A percentile compares a stretch with the other conserved stretches of the same genome.
Conservation (phyloP, 2,329 filamentous ascomycete genomes). For the Blastomyces silverae region DNA sequence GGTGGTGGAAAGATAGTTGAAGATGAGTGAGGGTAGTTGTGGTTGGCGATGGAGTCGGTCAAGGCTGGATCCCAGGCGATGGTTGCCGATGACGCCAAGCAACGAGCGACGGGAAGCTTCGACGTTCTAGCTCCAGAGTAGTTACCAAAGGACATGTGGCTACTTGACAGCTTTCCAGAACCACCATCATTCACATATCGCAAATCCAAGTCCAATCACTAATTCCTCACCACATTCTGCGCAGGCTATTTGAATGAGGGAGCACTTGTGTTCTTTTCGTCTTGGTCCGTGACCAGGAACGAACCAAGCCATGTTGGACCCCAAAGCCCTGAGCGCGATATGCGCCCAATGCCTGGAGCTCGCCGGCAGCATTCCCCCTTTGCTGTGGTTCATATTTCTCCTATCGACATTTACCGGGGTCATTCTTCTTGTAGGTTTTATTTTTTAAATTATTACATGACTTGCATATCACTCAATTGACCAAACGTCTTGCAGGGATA, state of each 20-base stretch:
- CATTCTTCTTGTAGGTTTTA: slow-evolving; percentile 32
- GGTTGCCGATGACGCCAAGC: neutral
- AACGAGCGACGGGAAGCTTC: neutral
- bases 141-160: neutral
- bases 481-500: slow-evolving; percentile 49
- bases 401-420: slow-evolving; percentile 30
- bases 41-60: neutral
- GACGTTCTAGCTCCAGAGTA: neutral
- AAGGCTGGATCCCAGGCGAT: neutral
- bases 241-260: slow-evolving; percentile 7
- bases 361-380: slow-evolving; percentile 27
- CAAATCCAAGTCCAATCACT: neutral
- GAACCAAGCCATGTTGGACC: slow-evolving; percentile 11
- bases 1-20: neutral
- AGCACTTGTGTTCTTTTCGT: slow-evolving; percentile 7
- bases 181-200: neutral
- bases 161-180: neutral
- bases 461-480: slow-evolving; percentile 13
- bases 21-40: neutral
- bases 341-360: slow-evolving; percentile 32
- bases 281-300: slow-evolving; percentile 13
- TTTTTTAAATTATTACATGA: neutral
- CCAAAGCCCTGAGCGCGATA: slow-evolving; percentile 19
- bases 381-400: slow-evolving; percentile 28
- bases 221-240: slow-evolving; percentile 3